These are phyloP conservation scores for Trichosporon sp. DNA, from an alignment of 1,284 basidiomycete species.

Conservation along the genomic window DNA sequence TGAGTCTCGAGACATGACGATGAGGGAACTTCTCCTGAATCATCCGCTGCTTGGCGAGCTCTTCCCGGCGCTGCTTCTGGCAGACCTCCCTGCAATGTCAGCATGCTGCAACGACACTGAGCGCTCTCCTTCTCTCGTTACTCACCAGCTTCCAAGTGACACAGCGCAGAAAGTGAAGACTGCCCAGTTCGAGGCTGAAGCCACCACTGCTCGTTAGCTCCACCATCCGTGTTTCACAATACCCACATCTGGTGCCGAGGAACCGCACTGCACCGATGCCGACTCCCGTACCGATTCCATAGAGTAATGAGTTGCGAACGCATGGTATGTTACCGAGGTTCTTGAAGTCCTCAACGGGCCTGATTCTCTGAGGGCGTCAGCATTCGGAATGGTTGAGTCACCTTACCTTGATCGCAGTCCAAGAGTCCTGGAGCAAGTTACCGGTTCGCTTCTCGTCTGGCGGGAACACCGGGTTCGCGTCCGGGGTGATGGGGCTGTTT, in stretches of 20 bases:
- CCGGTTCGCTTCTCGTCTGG: conserved; percentile 22
- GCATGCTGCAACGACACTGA: neutral
- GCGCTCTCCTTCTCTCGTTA: neutral
- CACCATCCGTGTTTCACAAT: no score
- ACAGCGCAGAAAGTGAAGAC: conserved; percentile 39
- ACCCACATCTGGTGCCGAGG: conserved; percentile 39
- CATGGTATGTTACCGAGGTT: conserved; percentile 41
- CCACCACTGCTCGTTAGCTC: conserved; percentile 7
- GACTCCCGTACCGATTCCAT: conserved; percentile 42
- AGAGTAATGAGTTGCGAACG: conserved; percentile 40
- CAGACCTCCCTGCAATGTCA: conserved; percentile 37
- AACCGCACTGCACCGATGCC: conserved; percentile 42
- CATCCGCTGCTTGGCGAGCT: conserved; percentile 38
- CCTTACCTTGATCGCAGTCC: conserved; percentile 27
- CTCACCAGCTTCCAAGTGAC: conserved; percentile 36
- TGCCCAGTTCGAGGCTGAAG: conserved; percentile 38
- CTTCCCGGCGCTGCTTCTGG: conserved; percentile 35
- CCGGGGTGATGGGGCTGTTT: conserved; percentile 25
- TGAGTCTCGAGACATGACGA: conserved; percentile 44
- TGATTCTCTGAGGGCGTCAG: conserved; percentile 8
- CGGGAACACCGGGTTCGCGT: conserved; percentile 4
- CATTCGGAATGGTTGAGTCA: neutral
- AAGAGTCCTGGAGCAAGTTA: conserved; percentile 22
- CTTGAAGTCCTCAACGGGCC: conserved; percentile 21
- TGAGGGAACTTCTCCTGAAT: conserved; percentile 46